phyloP scores from a whole-genome alignment of 1,284 basidiomycete genomes.

The Xerocomus amazonicus region DNA sequence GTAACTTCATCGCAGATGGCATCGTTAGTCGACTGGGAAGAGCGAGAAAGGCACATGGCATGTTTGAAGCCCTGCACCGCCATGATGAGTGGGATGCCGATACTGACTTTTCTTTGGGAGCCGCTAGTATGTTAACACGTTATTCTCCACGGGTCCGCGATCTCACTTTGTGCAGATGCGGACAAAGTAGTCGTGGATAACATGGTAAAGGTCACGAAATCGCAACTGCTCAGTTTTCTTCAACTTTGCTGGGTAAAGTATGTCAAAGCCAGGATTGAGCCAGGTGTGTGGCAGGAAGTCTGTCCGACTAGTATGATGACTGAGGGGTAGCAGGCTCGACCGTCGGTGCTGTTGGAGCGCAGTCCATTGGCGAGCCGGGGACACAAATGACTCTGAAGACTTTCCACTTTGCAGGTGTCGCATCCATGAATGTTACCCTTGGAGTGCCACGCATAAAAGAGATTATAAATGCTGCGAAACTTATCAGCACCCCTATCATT shows the following conservation, averaged over 20 bases:
- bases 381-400: conserved; percentile 99
- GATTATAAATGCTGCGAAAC: conserved; percentile 98
- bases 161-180: conserved; percentile 41
- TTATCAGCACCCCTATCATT: conserved; percentile 98
- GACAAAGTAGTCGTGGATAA: conserved; percentile 81
- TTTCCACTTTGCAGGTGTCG: conserved; percentile 99
- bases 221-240: conserved; percentile 79
- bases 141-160: conserved; percentile 2
- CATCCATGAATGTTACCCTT: conserved; percentile 99
- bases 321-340: conserved; percentile 68
- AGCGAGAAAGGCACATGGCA: conserved; percentile 72
- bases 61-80: conserved; percentile 81
- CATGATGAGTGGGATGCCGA: conserved; percentile 76
- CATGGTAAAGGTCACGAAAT: conserved; percentile 84
- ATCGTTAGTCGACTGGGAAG: conserved; percentile 70
- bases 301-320: not conserved
- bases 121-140: conserved; percentile 47
- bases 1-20: conserved; percentile 68
- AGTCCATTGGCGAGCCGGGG: conserved; percentile 99
- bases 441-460: conserved; percentile 99
- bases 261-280: conserved; percentile 92
- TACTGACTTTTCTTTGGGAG: conserved; percentile 76
- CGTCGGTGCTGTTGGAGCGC: conserved; percentile 97
- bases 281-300: conserved; percentile 46
- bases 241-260: conserved; percentile 89